These are phyloP conservation scores for Sporisorium reilianum DNA, from an alignment of 1,284 basidiomycete genomes.

Conservation along the genomic window DNA sequence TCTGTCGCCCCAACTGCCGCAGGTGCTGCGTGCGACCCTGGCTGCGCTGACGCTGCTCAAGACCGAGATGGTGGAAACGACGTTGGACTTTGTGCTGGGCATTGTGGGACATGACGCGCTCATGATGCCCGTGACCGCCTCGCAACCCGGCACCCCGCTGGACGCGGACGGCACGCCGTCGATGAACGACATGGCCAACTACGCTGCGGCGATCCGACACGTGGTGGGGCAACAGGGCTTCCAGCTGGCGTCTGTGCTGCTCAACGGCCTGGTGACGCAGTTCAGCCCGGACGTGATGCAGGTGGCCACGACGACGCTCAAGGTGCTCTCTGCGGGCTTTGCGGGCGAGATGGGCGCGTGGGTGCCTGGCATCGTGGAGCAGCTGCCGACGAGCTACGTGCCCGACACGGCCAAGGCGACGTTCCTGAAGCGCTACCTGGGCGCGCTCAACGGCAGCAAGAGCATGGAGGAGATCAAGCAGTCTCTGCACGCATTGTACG, in stretches of 20 bases:
- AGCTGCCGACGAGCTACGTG: conserved; percentile 76
- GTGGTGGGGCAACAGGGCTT: conserved; percentile 81
- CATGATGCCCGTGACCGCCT: conserved; percentile 34
- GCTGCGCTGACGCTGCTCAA: conserved; percentile 56
- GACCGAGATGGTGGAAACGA: conserved; percentile 81
- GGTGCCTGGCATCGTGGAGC: conserved; percentile 79
- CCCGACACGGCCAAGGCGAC: conserved; percentile 79
- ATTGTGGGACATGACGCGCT: conserved; percentile 76
- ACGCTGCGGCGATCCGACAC: conserved; percentile 77
- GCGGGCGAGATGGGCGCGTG: conserved; percentile 78
- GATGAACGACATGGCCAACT: conserved; percentile 75
- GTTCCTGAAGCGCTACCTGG: conserved; percentile 75
- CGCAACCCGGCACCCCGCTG: conserved; percentile 40
- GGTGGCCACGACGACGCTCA: conserved; percentile 81
- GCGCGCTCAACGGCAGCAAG: conserved; percentile 20
- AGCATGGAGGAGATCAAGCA: conserved; percentile 54
- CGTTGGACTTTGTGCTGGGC: conserved; percentile 82
- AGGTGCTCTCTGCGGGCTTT: conserved; percentile 78
- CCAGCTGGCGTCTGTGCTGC: conserved; percentile 78
- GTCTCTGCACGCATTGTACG: conserved; percentile 49
- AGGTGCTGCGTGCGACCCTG: conserved; percentile 58
- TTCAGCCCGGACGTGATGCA: conserved; percentile 88
- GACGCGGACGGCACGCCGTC: conserved; percentile 64
- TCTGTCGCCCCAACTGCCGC: conserved; percentile 72
- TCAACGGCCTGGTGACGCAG: conserved; percentile 78